Base-by-base conservation (phyloP, 352 stramenopile genomes). In the Phytophthora aleatoria region DNA sequence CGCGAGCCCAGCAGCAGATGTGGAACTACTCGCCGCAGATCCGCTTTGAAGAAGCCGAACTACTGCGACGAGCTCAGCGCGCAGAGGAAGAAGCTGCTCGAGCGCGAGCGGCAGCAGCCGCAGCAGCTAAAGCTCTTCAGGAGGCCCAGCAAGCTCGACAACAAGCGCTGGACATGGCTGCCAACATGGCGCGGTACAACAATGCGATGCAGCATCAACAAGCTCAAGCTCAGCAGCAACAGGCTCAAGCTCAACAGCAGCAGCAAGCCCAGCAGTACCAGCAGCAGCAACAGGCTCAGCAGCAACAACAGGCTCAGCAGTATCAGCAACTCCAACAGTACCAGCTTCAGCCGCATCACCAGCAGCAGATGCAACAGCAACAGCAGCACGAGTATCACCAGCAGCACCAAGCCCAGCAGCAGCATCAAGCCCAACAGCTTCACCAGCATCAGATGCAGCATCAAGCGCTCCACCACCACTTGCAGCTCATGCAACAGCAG, bases 101-200 rank as follows among this genome's bases (percentile, higher is more conserved):
- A 27, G 87, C 87, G 13, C 82, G 85, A 10, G 86, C 81, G 1
- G 85, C 81, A 0, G 87, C 87, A 0, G 84, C 81, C 0, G 87
- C 83, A 3, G 87, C 87, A 9, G 85, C 87, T 0, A 73, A 84
- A 43, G 87, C 87, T 5, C 72, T 92, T 2, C 85, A 93, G 36
- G 87, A 93, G 50, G 87, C 87, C 0, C 81, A 90, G 20, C 78
- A 92, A 49, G 87, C 87, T 11, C 83, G 86, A 0, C 79, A 93
- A 35, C 81, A 94, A 77, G 87, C 86, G 11, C 76, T 94, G 69
- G 83, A 95, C 48, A 90, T 94, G 86, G 85, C 86, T 50, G 83
- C 83, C 5, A 88, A 82, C 51, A 76, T 85, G 41, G 83, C 81
- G 2, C 77, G 83, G 20, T 93, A 93, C 68, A 89, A 83, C 49